Percentiles rank a stretch among this genome's conserved stretches.
Evolutionary conservation across 306 rosid species (phyloP).

Genomic region (Vachellia pachyceras): DNA sequence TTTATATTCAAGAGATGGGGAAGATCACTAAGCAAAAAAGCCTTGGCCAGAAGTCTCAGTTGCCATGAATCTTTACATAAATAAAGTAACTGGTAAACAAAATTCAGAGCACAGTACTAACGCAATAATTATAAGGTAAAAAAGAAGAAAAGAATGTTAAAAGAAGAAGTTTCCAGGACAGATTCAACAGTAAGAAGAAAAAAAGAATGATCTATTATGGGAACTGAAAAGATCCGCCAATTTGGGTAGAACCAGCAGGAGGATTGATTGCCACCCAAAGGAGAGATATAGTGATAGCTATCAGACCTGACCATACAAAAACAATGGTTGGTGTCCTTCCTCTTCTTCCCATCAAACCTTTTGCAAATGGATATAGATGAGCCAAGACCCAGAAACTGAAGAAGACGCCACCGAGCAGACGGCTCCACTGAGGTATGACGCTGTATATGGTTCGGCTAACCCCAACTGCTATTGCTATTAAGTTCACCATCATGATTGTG

Average conservation of each 20-base stretch:
- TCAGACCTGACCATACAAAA: conserved; percentile 96
- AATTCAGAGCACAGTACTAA: too few relatives aligned
- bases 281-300: conserved; percentile 91
- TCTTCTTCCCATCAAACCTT: conserved; percentile 96
- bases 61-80: too few relatives aligned
- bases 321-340: conserved; percentile 97
- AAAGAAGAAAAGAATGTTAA: conserved; percentile 36
- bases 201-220: conserved; percentile 59
- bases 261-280: conserved; percentile 97
- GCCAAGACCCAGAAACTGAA: conserved; percentile 97
- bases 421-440: conserved; percentile 89
- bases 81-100: too few relatives aligned
- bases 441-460: conserved; percentile 93
- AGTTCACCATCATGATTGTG: conserved; percentile 87
- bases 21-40: too few relatives aligned
- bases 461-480: conserved; percentile 90
- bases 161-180: conserved; percentile 29
- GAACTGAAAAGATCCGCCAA: conserved; percentile 90
- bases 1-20: too few relatives aligned
- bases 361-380: conserved; percentile 94
- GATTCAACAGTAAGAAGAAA: conserved; percentile 12
- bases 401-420: conserved; percentile 88
- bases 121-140: neutral
- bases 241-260: conserved; percentile 66
- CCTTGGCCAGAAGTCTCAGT: too few relatives aligned